Conservation (phyloP, 441 rosid genomes). For the Cnidoscolus chayamansa region DNA sequence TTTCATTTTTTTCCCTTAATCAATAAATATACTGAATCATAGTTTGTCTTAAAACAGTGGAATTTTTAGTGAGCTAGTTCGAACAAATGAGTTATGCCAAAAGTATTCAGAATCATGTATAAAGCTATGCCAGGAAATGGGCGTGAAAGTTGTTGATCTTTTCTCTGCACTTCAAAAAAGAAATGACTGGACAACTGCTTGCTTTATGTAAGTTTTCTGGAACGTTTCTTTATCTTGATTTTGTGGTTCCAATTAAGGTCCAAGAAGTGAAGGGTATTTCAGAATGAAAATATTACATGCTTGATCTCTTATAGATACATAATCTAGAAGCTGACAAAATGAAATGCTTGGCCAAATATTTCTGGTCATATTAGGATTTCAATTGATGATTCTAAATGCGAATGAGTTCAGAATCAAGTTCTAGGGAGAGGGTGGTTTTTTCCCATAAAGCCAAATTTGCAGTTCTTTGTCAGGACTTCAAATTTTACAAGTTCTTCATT, state of each 20-base stretch:
- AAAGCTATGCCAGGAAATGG: constrained; percentile 68
- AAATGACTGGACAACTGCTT: constrained; percentile 59
- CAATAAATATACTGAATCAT: not conserved
- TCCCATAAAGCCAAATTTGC: not conserved
- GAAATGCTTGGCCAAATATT: not conserved
- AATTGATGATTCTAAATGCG: not conserved
- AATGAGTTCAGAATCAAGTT: not conserved
- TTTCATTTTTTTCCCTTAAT: constrained; percentile 6
- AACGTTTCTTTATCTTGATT: not conserved
- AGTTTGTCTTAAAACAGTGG: constrained; percentile 33
- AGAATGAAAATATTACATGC: not conserved
- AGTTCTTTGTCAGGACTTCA: not conserved
- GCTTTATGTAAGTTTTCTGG: constrained; percentile 58
- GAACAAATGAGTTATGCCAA: constrained; percentile 78
- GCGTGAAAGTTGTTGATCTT: constrained; percentile 66
- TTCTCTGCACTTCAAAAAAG: constrained; percentile 60
- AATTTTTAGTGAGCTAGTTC: constrained; percentile 53
- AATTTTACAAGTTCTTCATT: not conserved
- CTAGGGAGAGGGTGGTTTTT: not conserved
- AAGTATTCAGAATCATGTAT: constrained; percentile 75
- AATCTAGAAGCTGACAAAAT: not conserved
- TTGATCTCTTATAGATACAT: not conserved
- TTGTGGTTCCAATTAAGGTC: not conserved
- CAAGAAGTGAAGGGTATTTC: not conserved
- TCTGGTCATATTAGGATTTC: not conserved